Evolutionary conservation across 2,329 filamentous ascomycete species (phyloP).

Genomic region (Whalleya microplaca): DNA sequence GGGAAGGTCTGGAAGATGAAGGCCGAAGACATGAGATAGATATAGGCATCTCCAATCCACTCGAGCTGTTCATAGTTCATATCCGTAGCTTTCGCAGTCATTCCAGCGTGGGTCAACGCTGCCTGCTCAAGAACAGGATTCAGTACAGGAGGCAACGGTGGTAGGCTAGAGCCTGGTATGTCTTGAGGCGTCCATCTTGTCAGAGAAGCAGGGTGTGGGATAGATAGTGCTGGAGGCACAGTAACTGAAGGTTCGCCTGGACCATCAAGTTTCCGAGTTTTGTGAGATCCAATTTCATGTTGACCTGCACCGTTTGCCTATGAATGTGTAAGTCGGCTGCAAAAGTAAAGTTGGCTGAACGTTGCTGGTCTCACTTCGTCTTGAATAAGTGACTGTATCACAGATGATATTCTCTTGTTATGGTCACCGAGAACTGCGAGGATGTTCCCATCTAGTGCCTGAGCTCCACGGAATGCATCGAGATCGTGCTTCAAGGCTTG

Average conservation of each 20-base stretch:
- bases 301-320: constrained; percentile 3
- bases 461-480: constrained; percentile 26
- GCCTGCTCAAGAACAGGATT: constrained; percentile 63
- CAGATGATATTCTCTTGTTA: constrained; percentile 29
- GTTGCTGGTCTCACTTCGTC: constrained; percentile 23
- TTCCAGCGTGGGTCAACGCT: constrained; percentile 69
- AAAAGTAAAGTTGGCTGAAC: neutral
- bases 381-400: constrained; percentile 22
- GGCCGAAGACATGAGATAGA: constrained; percentile 75
- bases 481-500: constrained; percentile 40
- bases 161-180: constrained; percentile 49
- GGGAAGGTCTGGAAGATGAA: constrained; percentile 77
- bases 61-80: constrained; percentile 81
- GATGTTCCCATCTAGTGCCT: constrained; percentile 17
- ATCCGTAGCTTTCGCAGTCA: constrained; percentile 40
- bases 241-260: constrained; percentile 1
- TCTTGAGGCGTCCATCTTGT: constrained; percentile 56
- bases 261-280: constrained; percentile 30
- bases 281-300: constrained; percentile 14
- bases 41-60: constrained; percentile 85
- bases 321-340: constrained; percentile 10
- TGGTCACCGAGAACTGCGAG: constrained; percentile 26
- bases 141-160: constrained; percentile 63
- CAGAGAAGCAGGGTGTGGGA: constrained; percentile 35
- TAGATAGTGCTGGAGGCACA: constrained; percentile 10